phyloP scores from a whole-genome alignment of 306 rosid species.

The Hippophae tibetana region DNA sequence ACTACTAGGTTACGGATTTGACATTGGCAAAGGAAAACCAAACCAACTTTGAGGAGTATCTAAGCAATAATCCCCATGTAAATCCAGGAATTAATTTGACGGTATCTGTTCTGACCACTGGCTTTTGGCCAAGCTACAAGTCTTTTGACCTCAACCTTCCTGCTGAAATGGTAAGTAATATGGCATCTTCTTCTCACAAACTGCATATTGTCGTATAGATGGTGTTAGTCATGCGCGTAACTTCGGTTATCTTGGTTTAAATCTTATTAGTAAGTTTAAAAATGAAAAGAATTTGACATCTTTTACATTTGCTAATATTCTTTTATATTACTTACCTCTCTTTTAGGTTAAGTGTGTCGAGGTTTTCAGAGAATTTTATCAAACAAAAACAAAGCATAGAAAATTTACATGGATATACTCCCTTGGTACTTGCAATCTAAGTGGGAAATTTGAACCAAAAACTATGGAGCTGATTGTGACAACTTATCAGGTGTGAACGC shows the following conservation, averaged over 20 bases:
- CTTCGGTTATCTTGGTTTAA: no score
- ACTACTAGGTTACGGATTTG: slow-evolving; percentile 35
- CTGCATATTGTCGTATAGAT: no score
- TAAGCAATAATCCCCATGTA: slow-evolving; percentile 16
- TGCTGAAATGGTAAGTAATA: slow-evolving; percentile 29
- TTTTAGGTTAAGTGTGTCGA: slow-evolving; percentile 12
- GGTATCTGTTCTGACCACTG: slow-evolving; percentile 42
- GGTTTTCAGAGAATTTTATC: slow-evolving; percentile 40
- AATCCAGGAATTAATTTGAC: slow-evolving; percentile 44
- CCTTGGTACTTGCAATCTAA: slow-evolving; percentile 40
- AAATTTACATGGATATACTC: slow-evolving; percentile 49
- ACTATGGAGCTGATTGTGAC: slow-evolving; percentile 43
- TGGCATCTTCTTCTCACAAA: no score
- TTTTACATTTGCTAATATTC: neutral
- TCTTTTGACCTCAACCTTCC: slow-evolving; percentile 10
- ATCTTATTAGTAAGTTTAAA: no score
- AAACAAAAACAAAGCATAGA: slow-evolving; percentile 43
- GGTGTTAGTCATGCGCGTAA: no score
- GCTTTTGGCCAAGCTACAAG: slow-evolving; percentile 51
- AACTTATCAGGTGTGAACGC: slow-evolving; percentile 32
- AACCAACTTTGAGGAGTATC: slow-evolving; percentile 15
- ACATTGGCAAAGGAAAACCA: slow-evolving; percentile 45
- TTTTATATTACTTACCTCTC: neutral
- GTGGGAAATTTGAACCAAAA: slow-evolving; percentile 29
- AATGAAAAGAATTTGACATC: no score